Evolutionary conservation across 2,329 filamentous ascomycete species (phyloP).

Genomic region (Monilinia vaccinii-corymbosi): DNA sequence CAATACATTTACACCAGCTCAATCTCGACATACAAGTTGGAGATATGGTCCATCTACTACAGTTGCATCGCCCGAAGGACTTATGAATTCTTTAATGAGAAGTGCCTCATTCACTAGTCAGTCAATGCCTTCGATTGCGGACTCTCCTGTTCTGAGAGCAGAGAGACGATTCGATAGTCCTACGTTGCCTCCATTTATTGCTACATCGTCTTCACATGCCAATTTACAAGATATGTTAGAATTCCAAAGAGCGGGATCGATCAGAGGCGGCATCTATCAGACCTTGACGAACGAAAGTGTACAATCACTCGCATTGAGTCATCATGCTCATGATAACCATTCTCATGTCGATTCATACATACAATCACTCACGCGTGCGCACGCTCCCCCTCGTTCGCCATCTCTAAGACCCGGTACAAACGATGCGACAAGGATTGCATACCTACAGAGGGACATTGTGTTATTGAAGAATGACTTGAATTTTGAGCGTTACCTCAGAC

Average conservation of each 20-base stretch:
- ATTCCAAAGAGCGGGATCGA: constrained; percentile 42
- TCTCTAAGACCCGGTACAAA: constrained; percentile 26
- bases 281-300: constrained; percentile 47
- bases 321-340: constrained; percentile 18
- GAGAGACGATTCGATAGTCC: constrained; percentile 45
- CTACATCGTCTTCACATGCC: constrained; percentile 40
- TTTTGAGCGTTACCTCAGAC: constrained; percentile 76
- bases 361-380: constrained; percentile 20
- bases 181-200: constrained; percentile 45
- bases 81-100: constrained; percentile 32
- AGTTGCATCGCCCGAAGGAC: constrained; percentile 32
- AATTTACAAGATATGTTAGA: constrained; percentile 52
- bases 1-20: constrained; percentile 19
- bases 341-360: constrained; percentile 25
- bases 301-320: constrained; percentile 32
- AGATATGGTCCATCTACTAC: constrained; percentile 43
- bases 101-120: constrained; percentile 43
- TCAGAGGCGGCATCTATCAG: constrained; percentile 47
- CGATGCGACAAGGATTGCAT: constrained; percentile 34
- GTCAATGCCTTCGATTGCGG: constrained; percentile 36
- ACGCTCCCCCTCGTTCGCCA: constrained; percentile 22
- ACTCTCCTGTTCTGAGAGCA: constrained; percentile 30
- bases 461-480: constrained; percentile 71
- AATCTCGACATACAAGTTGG: constrained; percentile 37
- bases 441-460: constrained; percentile 65